Evolutionary conservation across 169 alveolate genomes (phyloP), one percentile per base, ranked within the genome.

Genomic region (Eimeria praecox): DNA sequence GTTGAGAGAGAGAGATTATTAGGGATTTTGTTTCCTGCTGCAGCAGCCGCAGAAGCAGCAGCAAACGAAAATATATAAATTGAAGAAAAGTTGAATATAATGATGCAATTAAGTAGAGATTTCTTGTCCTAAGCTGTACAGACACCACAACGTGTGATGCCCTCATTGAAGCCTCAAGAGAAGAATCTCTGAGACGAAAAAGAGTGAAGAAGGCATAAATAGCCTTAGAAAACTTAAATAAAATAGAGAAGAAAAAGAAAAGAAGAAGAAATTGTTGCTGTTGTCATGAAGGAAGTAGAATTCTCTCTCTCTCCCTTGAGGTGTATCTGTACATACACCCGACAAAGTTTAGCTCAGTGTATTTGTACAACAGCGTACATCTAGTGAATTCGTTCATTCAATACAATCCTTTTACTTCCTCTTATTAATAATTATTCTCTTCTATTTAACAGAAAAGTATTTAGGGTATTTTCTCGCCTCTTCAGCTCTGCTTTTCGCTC

Each of bases 261-360:
- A 78, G 9, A 10, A 20, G 27, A 78, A 3, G 12, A 40, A 20
- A 78, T 18, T 12, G 52, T 66, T 10, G 42, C 20, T 5, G 42
- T 2, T 66, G 49, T 71, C n/a, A 16, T 66, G 16, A 71, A 71
- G 33, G 82, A 18, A 27, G 27, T 14, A 2, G 0, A 71, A 3
- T 35, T 33, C 12, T 71, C 30, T 49, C 30, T 14, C 12, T 18
- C 16, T 38, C n/a, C 24, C n/a, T 27, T 56, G 66, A n/a, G n/a
- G n/a, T n/a, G n/a, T n/a, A n/a, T 56, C 2, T 71, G 82, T 71
- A 16, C 49, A n/a, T 71, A 30, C 82, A 71, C 82, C 82, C 82
- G 46, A 62, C 20, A 62, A 6, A 62, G 71, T 30, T 54, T 27
- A 9, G 5, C 59, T 49, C 6, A 9, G 59, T 49, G 12, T 49